Evolutionary conservation across 2,329 filamentous ascomycete species (phyloP), one percentile per base, ranked within the genome.

Genomic region (Tetracladium maxilliforme): DNA sequence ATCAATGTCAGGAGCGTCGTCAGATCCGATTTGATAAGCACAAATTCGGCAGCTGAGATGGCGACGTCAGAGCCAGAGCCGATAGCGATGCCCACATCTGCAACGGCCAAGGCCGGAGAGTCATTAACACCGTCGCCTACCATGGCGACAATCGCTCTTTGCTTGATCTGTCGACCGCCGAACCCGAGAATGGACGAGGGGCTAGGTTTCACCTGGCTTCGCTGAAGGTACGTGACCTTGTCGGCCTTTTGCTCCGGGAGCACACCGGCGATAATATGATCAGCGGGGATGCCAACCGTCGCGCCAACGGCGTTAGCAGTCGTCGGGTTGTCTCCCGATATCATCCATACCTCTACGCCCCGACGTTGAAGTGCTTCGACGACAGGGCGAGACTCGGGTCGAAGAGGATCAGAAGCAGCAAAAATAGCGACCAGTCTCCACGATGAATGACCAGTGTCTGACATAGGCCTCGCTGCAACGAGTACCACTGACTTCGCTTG

Each of bases 91-190:
- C 80, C 80, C 2, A 92, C 70, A 37, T 92, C 82, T 10, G 83
- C 80, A 1, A 73, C 72, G 3, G 77, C 71, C 4, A 92, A 64
- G 3, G 82, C 82, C 0, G 82, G 81, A 0, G 81, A 77, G 41
- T 92, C 83, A 39, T 92, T 92, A 36, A 87, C 81, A 11, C 83
- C 82, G 37, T 92, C 82, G 19, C 82, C 83, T 3, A 86, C 80
- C 69, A 92, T 90, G 19, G 73, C 82, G 1, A 92, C 70, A 3
- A 79, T 62, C 1, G 61, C 58, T 12, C 64, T 58, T 36, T 4
- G 51, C 48, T 31, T 10, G 11, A 11, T 14, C 13, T 57, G 54
- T 16, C 64, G 45, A 3, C 57, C n/a, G n/a, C n/a, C n/a, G n/a
- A n/a, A n/a, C n/a, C n/a, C 59, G 47, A 14, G 58, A 41, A 31